A percentile compares a stretch with the other conserved stretches of the same genome.
Evolutionary conservation across 495 filamentous ascomycete species (phyloP).

Genomic region (Podospora didyma): DNA sequence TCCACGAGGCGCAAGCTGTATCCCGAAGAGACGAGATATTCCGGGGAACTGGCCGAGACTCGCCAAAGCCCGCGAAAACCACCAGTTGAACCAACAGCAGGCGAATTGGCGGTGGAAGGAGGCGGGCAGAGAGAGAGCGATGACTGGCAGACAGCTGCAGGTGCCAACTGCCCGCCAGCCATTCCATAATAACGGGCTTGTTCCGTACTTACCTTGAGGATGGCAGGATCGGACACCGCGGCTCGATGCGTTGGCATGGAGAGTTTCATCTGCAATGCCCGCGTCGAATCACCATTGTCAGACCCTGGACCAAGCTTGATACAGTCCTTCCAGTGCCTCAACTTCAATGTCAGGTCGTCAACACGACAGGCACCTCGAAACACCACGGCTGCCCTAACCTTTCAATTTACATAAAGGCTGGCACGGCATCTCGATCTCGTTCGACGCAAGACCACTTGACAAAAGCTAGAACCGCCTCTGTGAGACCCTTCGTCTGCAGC

Average conservation of each 20-base stretch:
- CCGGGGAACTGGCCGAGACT: conserved; percentile 5
- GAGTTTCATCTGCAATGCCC: conserved; percentile 27
- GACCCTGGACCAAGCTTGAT: not conserved
- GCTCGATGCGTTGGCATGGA: conserved; percentile 30
- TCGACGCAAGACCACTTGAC: not conserved
- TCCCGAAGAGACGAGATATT: not conserved
- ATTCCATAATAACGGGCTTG: not conserved
- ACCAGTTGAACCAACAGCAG: not conserved
- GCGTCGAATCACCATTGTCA: conserved; percentile 20
- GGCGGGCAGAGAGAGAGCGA: no score
- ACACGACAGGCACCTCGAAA: not conserved
- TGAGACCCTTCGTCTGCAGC: not conserved
- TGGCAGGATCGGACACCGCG: conserved; percentile 19
- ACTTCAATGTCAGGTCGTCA: not conserved
- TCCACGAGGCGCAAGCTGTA: not conserved
- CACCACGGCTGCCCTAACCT: no score
- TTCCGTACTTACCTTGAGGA: conserved; percentile 11
- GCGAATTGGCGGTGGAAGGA: no score
- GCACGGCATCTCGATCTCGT: not conserved
- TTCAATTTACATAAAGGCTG: no score
- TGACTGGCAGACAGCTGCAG: not conserved
- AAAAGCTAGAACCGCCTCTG: not conserved
- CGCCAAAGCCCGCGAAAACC: not conserved
- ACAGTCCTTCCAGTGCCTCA: conserved; percentile 1
- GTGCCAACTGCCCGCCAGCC: not conserved